Base-by-base conservation (phyloP, 2,329 filamentous ascomycete genomes). In the Proliferodiscus dingleyae region DNA sequence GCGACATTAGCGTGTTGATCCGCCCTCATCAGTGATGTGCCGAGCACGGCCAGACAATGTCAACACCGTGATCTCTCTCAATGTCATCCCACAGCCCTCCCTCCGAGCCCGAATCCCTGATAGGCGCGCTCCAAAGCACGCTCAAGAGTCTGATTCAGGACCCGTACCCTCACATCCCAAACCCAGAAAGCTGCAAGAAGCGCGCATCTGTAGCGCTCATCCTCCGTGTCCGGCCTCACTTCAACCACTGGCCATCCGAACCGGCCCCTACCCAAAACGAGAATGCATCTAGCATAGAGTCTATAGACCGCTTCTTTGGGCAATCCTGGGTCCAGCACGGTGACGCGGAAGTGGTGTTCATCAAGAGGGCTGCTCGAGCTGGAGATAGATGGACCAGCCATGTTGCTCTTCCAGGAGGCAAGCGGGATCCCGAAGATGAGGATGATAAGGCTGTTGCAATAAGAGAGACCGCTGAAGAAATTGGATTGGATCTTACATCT, bases 371-470 rank as follows among this genome's bases (percentile, higher is more conserved):
- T 2, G 73, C 80, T 3, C 70, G 83, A 29, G 70, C 73, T 44
- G 81, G 81, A 6, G 83, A 87, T 61, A 70, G 81, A 46, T 87
- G 83, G 83, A 84, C 80, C 1, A 75, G 77, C 3, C 83, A 87
- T 67, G 76, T 85, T 46, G 83, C 83, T 0, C 64, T 86, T 3
- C 83, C 83, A 0, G 83, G 83, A 18, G 83, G 83, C 2, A 82
- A 81, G 58, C 68, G 80, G 52, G 83, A 87, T 53, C 75, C 78
- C 0, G 75, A 77, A 49, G 83, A 87, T 65, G 72, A 66, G 37
- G 72, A 80, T 51, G 83, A 86, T 58, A 67, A 72, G 49, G 76
- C 75, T 16, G 77, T 80, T 16, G 82, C 82, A 2, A 69, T 83
- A 41, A 67, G 83, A 45, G 83, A 87, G 60, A 75, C 81, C 3